Conservation (phyloP, 768 basidiomycete genomes). For the Brasilioporus rufonigricans region DNA sequence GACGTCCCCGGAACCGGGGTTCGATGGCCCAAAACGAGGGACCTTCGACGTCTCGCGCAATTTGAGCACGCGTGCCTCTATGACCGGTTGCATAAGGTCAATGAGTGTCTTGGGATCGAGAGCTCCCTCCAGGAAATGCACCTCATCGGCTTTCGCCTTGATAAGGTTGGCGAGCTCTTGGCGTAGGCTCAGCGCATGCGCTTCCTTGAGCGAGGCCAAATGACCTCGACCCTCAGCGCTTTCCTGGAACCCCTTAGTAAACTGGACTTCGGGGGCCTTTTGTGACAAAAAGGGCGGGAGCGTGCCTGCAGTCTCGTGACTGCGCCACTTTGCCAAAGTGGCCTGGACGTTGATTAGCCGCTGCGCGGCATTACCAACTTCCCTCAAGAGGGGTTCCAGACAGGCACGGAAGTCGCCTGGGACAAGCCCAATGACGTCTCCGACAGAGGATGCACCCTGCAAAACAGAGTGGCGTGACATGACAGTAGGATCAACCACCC, state of each 20-base stretch:
- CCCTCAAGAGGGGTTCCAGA: not conserved
- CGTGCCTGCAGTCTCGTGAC: not conserved
- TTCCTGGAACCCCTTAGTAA: not conserved
- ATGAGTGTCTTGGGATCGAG: not conserved
- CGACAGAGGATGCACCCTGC: too few species aligned
- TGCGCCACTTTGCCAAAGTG: not conserved
- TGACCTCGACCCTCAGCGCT: not conserved
- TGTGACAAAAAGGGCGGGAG: not conserved
- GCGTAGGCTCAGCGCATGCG: not conserved
- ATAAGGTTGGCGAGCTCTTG: not conserved
- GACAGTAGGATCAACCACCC: too few species aligned
- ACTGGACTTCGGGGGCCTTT: not conserved
- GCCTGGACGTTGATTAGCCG: not conserved
- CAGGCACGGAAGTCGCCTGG: not conserved
- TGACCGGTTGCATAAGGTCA: too few species aligned
- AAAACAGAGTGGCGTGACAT: too few species aligned
- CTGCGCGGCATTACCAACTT: not conserved
- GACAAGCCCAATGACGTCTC: not conserved
- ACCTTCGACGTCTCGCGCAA: not conserved
- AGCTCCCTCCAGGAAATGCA: not conserved
- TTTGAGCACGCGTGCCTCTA: too few species aligned
- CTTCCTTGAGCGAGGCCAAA: not conserved
- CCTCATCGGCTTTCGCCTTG: not conserved
- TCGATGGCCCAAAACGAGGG: not conserved
- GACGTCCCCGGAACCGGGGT: not conserved